Evolutionary conservation across 2,329 filamentous ascomycete species (phyloP).

Genomic region (Nigrospora oryzae): DNA sequence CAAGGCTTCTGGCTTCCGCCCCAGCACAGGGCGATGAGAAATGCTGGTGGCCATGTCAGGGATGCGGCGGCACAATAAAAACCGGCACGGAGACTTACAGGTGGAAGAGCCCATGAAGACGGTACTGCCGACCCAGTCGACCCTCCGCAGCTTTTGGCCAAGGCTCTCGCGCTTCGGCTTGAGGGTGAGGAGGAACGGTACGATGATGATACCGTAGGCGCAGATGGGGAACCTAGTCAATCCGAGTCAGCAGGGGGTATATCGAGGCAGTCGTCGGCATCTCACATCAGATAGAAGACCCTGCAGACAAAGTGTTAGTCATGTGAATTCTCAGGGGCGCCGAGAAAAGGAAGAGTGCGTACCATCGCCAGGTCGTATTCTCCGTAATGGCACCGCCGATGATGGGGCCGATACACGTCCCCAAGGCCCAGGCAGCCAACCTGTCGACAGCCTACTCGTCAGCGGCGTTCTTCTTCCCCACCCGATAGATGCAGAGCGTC

Average conservation of each 20-base stretch:
- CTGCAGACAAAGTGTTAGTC: no score
- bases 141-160: constrained; percentile 22
- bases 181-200: constrained; percentile 32
- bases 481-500: no score
- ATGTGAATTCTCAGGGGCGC: constrained; percentile 12
- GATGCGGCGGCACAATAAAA: background rate
- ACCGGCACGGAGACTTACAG: background rate
- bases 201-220: constrained; percentile 26
- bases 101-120: constrained; percentile 33
- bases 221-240: constrained; percentile 33
- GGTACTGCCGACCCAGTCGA: constrained; percentile 37
- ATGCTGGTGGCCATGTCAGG: constrained; percentile 9
- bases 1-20: constrained; percentile 35
- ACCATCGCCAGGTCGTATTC: constrained; percentile 25
- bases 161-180: constrained; percentile 21
- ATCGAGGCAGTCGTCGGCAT: no score
- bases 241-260: background rate
- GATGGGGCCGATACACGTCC: constrained; percentile 29
- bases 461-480: background rate
- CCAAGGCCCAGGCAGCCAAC: constrained; percentile 28
- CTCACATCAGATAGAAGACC: constrained; percentile 30
- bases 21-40: constrained; percentile 39
- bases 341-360: constrained; percentile 1
- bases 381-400: constrained; percentile 26
- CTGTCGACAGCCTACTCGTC: constrained; percentile 4